A percentile compares a stretch with the other conserved stretches of the same genome.
Evolutionary conservation across 2,329 filamentous ascomycete genomes (phyloP).

Genomic region (Harringtonia aguacate): DNA sequence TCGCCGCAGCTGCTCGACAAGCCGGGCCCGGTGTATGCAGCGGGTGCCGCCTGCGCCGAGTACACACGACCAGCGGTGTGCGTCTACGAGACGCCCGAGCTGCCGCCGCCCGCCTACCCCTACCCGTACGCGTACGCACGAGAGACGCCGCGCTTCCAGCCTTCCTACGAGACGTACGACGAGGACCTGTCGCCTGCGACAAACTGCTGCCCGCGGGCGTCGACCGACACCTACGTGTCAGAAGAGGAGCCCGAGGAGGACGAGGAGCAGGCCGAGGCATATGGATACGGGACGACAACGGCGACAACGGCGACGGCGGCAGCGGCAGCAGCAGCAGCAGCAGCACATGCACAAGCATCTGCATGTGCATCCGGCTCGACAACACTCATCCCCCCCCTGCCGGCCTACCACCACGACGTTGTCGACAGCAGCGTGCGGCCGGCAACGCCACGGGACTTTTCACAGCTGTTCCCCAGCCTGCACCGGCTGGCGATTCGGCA

Average conservation of each 20-base stretch:
- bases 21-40: not conserved
- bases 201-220: conserved; percentile 41
- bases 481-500: conserved; percentile 75
- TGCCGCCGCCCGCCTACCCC: not conserved
- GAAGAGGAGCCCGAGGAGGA: conserved; percentile 35
- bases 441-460: conserved; percentile 74
- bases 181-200: conserved; percentile 30
- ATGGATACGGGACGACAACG: not conserved
- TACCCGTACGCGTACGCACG: not conserved
- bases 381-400: conserved; percentile 38
- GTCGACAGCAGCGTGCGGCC: conserved; percentile 58
- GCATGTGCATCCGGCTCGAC: conserved; percentile 1
- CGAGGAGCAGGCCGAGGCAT: conserved; percentile 10
- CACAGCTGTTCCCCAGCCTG: conserved; percentile 74
- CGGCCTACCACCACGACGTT: conserved; percentile 49
- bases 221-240: conserved; percentile 72
- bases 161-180: too few species aligned
- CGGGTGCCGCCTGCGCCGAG: too few species aligned
- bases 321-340: conserved; percentile 14
- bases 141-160: conserved; percentile 1
- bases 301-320: not conserved
- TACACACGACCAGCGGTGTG: too few species aligned
- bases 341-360: conserved; percentile 5
- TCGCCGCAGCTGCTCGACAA: conserved; percentile 25
- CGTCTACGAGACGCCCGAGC: not conserved